Evolutionary conservation across 352 stramenopile species (phyloP), one percentile per base, ranked within the genome.

Genomic region (Pythium dissotocum): DNA sequence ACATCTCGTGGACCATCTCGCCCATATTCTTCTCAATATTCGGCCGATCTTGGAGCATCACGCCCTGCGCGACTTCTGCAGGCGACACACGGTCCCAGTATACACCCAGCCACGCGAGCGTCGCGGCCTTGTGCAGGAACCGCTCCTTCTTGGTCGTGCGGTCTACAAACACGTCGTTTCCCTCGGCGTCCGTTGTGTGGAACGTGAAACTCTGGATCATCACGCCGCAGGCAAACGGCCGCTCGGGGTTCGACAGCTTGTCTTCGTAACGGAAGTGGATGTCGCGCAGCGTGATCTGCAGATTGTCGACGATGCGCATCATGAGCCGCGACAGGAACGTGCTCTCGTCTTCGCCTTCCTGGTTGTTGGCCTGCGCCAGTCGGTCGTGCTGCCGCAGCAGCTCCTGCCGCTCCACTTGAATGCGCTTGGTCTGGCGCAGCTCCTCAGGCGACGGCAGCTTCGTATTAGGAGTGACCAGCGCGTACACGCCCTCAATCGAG

Each of bases 251-350:
- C 32, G 87, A 90, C 40, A 83, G 58, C 1, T 61, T 76, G 67
- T 95, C 87, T 63, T 95, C 85, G 51, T 94, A 95, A 4, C 87
- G 73, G 18, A 95, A 65, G 59, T 95, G 87, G 38, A 95, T 68
- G 60, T 90, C 73, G 4, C 70, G 63, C 44, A 95, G 72, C 42
- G 84, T 94, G 57, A 95, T 83, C 69, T 91, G 79, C 13, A 95
- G 58, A 48, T 95, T 94, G 69, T 90, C 84, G 35, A 93, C 78
- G 48, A 95, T 95, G 14, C 85, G 78, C 46, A 77, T 76, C 30
- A 85, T 91, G 6, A 95, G 69, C 32, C 87, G 82, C 38, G 84
- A 91, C 18, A 94, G 71, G 54, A 95, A 95, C 9, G 84, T 93
- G 51, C 83, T 79, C 65, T 95, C 87, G 60, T 94, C 85, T 53